phyloP scores from a whole-genome alignment of 495 filamentous ascomycete species.

The Tirmania nivea region DNA sequence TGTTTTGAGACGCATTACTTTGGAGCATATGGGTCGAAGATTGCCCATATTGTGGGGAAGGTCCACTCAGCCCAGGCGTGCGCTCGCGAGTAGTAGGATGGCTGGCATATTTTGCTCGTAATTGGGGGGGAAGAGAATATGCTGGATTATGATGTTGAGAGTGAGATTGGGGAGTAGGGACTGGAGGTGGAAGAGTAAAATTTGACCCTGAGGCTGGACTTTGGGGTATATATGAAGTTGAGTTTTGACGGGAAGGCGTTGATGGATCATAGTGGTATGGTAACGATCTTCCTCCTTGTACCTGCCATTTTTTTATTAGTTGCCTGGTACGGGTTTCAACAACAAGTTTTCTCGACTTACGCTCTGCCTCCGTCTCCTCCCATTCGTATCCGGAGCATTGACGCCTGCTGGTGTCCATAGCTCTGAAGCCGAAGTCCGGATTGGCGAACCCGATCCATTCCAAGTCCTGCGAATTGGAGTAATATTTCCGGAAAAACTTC shows the following conservation, averaged over 20 bases:
- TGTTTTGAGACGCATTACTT: too few species aligned
- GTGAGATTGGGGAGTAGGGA: neutral
- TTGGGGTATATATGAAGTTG: too few species aligned
- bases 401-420: neutral
- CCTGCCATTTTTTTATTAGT: neutral
- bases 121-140: conserved; percentile 8
- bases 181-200: neutral
- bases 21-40: too few species aligned
- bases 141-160: conserved; percentile 8
- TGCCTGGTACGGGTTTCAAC: neutral
- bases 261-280: neutral
- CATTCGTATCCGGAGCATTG: neutral
- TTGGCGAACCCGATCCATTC: neutral
- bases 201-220: neutral
- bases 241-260: neutral
- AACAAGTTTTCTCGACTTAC: neutral
- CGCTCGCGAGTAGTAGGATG: too few species aligned
- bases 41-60: too few species aligned
- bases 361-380: neutral
- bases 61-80: too few species aligned
- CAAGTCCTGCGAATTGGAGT: neutral
- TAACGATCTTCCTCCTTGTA: neutral
- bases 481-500: too few species aligned
- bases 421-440: neutral
- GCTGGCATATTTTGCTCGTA: too few species aligned